Evolutionary conservation across 1,284 basidiomycete species (phyloP), one percentile per base, ranked within the genome.

Genomic region (Wallemia ichthyophaga): DNA sequence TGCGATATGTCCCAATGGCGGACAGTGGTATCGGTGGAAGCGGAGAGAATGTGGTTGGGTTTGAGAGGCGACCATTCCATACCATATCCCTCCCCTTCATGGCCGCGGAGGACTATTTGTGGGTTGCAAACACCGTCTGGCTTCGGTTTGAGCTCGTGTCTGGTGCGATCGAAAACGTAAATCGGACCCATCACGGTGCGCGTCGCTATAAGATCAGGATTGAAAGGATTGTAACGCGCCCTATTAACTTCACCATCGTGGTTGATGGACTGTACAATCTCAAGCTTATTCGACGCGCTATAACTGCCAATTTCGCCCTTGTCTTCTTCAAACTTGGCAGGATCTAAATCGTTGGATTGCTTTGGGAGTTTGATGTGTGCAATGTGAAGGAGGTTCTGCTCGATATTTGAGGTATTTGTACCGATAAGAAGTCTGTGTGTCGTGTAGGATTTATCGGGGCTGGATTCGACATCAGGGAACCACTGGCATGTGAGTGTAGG

Each of bases 191-290:
- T 79, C 7, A 92, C 79, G 11, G 88, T 75, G 65, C 96, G 92
- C 9, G 92, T 98, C 1, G 94, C 94, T 63, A 99, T 86, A 64
- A 99, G 71, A 70, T 98, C 87, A 3, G 87, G 85, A 67, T 98
- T 98, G 71, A 96, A 92, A 17, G 94, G 94, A 86, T 95, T 96
- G 70, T 98, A 99, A 56, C 94, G 77, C 60, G 94, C 94, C 33
- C 91, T 75, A 71, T 99, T 98, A 66, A 98, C 87, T 70, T 99
- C 94, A 58, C 89, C 89, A 9, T 79, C 78, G 70, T 99, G 94
- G 69, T 91, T 91, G 73, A 99, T 98, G 62, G 80, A 82, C 69
- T 99, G 94, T 28, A 82, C 83, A 67, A 95, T 79, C 66, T 85
- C 82, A 62, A 98, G 80, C 25, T 86, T 79, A 0, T 89, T 85